phyloP scores from a whole-genome alignment of 805 yeast species.

The Yarrowia bubula region DNA sequence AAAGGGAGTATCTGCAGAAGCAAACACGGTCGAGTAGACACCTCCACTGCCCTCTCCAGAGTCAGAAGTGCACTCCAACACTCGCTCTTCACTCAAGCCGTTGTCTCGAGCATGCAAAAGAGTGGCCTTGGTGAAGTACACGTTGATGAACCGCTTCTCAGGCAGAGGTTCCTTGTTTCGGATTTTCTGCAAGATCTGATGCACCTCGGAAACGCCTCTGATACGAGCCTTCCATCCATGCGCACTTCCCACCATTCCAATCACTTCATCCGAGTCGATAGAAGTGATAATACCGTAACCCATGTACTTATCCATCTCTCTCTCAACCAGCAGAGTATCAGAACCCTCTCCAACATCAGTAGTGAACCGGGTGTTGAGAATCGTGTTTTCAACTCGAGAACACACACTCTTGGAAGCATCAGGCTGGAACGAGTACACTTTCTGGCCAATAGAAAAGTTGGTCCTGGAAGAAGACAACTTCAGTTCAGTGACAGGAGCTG shows the following conservation, averaged over 20 bases:
- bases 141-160: slow-evolving; percentile 61
- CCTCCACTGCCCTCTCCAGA: background rate
- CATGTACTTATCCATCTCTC: background rate
- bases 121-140: slow-evolving; percentile 66
- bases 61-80: slow-evolving; percentile 40
- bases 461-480: background rate
- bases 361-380: background rate
- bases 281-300: slow-evolving; percentile 42
- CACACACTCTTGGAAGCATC: background rate
- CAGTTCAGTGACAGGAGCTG: slow-evolving; percentile 7
- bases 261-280: slow-evolving; percentile 70
- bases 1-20: slow-evolving; percentile 50
- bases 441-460: background rate
- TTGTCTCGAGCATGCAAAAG: slow-evolving; percentile 71
- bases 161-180: slow-evolving; percentile 47
- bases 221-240: slow-evolving; percentile 65
- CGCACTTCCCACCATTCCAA: slow-evolving; percentile 49
- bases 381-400: background rate
- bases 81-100: slow-evolving; percentile 82
- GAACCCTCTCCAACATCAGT: background rate
- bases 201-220: slow-evolving; percentile 64
- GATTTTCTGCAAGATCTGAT: slow-evolving; percentile 53
- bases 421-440: background rate
- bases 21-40: slow-evolving; percentile 42
- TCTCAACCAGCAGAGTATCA: background rate